Evolutionary conservation across 2,329 filamentous ascomycete species (phyloP).

Genomic region (Trichophyton mentagrophytes): DNA sequence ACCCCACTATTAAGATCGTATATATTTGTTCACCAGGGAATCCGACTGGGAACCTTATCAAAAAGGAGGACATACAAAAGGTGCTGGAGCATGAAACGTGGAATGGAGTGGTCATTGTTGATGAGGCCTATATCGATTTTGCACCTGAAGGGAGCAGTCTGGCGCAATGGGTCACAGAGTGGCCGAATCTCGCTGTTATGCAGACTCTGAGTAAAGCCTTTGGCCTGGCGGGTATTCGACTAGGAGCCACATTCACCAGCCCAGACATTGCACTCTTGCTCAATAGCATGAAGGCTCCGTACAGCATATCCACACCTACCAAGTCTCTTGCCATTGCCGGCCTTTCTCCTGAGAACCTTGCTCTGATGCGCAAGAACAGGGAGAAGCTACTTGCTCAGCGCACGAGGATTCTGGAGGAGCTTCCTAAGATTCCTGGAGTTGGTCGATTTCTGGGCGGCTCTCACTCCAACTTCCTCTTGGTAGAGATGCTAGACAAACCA

Average conservation of each 20-base stretch:
- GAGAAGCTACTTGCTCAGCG: conserved; percentile 63
- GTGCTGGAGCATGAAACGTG: conserved; percentile 77
- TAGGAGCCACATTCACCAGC: conserved; percentile 73
- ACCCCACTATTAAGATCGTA: conserved; percentile 63
- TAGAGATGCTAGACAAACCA: conserved; percentile 64
- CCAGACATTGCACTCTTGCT: conserved; percentile 63
- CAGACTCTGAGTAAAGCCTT: conserved; percentile 98
- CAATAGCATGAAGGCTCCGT: conserved; percentile 89
- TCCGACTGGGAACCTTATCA: conserved; percentile 69
- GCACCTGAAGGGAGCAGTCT: conserved; percentile 65
- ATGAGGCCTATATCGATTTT: conserved; percentile 97
- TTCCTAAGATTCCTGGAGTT: conserved; percentile 64
- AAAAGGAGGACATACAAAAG: conserved; percentile 58
- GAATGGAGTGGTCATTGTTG: conserved; percentile 88
- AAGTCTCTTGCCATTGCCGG: conserved; percentile 66
- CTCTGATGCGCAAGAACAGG: conserved; percentile 58
- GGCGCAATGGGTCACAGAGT: conserved; percentile 82
- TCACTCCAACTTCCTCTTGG: conserved; percentile 79
- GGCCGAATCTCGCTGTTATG: conserved; percentile 93
- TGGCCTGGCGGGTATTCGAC: conserved; percentile 80
- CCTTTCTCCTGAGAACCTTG: conserved; percentile 53
- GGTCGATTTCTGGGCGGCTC: conserved; percentile 68
- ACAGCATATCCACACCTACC: conserved; percentile 85
- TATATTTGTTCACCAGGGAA: conserved; percentile 95
- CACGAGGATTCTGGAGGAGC: conserved; percentile 57